Percentiles rank a stretch among this genome's conserved stretches.
phyloP scores from a whole-genome alignment of 1,284 basidiomycete species.

The Sphaerobolus stellatus region DNA sequence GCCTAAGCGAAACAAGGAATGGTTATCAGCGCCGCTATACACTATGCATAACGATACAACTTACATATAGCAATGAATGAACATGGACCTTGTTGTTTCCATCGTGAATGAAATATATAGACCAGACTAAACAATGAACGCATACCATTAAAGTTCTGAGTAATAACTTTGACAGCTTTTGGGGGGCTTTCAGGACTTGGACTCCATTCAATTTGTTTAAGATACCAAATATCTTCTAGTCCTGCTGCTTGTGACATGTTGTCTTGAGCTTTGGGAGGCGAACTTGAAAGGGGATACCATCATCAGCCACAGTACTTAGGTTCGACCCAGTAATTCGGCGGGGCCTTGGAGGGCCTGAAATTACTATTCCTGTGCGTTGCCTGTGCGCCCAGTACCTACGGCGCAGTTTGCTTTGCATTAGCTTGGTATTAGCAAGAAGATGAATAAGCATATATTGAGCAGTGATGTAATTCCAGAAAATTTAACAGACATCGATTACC shows the following conservation, averaged over 20 bases:
- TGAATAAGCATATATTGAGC: no score
- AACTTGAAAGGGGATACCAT: no score
- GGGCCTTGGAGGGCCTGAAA: no score
- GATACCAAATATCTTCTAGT: slow-evolving; percentile 71
- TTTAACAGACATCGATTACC: no score
- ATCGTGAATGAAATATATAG: not conserved
- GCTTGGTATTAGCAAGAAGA: no score
- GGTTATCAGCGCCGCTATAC: slow-evolving; percentile 13
- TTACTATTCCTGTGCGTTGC: no score
- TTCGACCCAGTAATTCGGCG: no score
- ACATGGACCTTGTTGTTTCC: slow-evolving; percentile 60
- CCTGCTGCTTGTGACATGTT: slow-evolving; percentile 3
- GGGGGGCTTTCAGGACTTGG: slow-evolving; percentile 33
- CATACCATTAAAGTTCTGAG: slow-evolving; percentile 79
- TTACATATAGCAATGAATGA: slow-evolving; percentile 86
- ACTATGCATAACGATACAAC: slow-evolving; percentile 17
- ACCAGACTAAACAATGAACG: slow-evolving; percentile 24
- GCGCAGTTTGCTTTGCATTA: no score
- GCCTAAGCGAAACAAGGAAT: slow-evolving; percentile 42
- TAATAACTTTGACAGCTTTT: slow-evolving; percentile 62
- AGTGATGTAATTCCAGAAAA: no score
- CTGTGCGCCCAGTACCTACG: no score
- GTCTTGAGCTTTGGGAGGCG: no score
- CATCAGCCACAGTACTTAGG: no score
- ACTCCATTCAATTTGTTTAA: slow-evolving; percentile 61